Base-by-base conservation (phyloP, 2,329 filamentous ascomycete species). In the Penicillium occitanis region DNA sequence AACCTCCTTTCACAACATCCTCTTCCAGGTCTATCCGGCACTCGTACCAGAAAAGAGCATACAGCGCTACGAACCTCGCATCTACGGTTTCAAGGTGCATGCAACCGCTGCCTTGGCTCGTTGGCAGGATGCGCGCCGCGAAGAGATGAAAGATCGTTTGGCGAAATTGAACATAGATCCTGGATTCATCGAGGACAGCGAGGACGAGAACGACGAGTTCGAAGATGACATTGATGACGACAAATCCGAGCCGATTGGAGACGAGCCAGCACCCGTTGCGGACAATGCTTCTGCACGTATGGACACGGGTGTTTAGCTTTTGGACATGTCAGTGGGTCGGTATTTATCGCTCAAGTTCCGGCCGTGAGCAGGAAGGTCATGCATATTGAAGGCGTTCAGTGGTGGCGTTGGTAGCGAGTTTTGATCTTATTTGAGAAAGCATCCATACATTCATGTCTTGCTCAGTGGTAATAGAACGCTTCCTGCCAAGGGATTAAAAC, bases 1-100 rank as follows among this genome's bases (percentile, higher is more conserved):
- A 72, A 93, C 94, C 58, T 96, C 92, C 2, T 99, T 99, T 84
- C 94, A 97, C 85, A 97, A 97, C 81, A 97, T 99, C 80, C 88
- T 99, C 69, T 98, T 99, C 84, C 95, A 99, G 79, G 95, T 99
- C 64, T 98, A 98, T 77, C 94, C 95, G 5, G 88, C 91, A 28
- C 85, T 99, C 72, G 88, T 96, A 61, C 95, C 95, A 2, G 84
- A 88, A 71, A 99, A 98, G 85, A 92, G 88, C 72, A 84, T 89
- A 69, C 89, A 92, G 70, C 88, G 95, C 71, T 97, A 98, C 80
- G 87, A 94, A 65, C 95, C 95, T 28, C 88, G 91, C 66, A 90
- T 96, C 68, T 99, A 95, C 78, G 95, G 95, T 40, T 99, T 99
- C 85, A 92, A 92, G 75, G 93, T 99, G 5, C 95, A 99, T 80